Evolutionary conservation across 441 rosid species (phyloP).

Genomic region (Mallotus repandus): DNA sequence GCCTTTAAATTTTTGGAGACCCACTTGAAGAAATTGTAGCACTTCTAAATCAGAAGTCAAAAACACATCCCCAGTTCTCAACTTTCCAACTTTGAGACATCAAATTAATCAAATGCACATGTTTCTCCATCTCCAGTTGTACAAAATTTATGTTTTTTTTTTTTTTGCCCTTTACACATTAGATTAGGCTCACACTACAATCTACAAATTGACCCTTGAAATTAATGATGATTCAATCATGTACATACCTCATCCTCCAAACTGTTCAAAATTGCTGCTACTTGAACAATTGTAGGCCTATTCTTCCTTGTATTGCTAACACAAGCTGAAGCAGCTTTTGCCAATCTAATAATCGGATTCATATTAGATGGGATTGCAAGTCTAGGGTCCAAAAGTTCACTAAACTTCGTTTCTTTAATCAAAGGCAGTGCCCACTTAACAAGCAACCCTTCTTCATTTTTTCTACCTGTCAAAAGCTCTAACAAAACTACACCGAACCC

Average conservation of each 20-base stretch:
- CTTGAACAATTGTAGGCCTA: conserved; percentile 59
- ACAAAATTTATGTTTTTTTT: not conserved
- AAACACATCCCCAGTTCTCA: not conserved
- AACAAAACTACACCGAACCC: conserved; percentile 78
- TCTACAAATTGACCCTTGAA: not conserved
- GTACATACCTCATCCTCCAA: conserved; percentile 43
- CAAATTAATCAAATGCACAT: not conserved
- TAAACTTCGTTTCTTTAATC: conserved; percentile 55
- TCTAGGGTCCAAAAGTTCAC: conserved; percentile 63
- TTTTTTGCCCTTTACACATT: not conserved
- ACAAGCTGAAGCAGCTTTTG: conserved; percentile 75
- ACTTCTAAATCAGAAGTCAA: not conserved
- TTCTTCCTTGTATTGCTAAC: conserved; percentile 63
- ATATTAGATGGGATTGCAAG: conserved; percentile 45
- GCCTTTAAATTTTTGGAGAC: not conserved
- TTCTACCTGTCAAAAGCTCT: conserved; percentile 78
- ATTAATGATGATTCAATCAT: not conserved
- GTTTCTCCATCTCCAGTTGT: not conserved
- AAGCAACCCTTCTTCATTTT: conserved; percentile 55
- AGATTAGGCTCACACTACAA: not conserved
- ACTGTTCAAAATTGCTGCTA: conserved; percentile 59
- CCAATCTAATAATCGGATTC: conserved; percentile 56
- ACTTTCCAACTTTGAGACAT: not conserved
- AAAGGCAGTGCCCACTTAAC: conserved; percentile 77
- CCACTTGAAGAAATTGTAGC: not conserved